phyloP scores from a whole-genome alignment of 148 eudicot species.

The Polygonum maritimum region DNA sequence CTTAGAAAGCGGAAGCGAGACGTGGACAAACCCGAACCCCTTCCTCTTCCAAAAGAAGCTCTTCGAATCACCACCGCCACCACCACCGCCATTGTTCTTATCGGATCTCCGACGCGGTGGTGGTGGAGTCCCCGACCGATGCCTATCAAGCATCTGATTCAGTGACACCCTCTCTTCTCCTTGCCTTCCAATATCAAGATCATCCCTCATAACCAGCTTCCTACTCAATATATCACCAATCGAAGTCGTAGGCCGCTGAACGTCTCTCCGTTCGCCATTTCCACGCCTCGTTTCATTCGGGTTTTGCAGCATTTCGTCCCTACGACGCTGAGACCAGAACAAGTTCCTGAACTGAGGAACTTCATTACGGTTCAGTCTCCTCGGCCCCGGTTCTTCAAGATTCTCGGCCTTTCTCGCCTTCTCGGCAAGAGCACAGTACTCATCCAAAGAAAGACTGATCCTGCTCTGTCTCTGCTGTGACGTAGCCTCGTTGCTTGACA shows the following conservation, averaged over 20 bases:
- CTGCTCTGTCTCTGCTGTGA: conserved; percentile 24
- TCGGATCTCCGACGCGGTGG: conserved; percentile 24
- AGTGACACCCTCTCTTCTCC: conserved; percentile 18
- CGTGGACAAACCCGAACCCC: conserved; percentile 53
- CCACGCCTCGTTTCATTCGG: conserved; percentile 18
- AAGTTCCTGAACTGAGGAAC: conserved; percentile 30
- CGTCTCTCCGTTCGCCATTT: conserved; percentile 24
- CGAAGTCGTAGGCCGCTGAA: conserved; percentile 38
- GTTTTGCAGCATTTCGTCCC: conserved; percentile 23
- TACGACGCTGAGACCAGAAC: conserved; percentile 22
- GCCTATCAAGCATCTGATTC: conserved; percentile 19
- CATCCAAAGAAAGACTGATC: conserved; percentile 64
- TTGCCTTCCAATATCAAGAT: conserved; percentile 36
- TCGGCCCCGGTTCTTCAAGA: conserved; percentile 21
- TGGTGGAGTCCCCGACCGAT: conserved; percentile 41
- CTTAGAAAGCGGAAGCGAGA: conserved; percentile 47
- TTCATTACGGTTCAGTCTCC: neutral
- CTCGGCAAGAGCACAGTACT: conserved; percentile 42
- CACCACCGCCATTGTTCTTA: conserved; percentile 19
- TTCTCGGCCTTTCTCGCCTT: conserved; percentile 49
- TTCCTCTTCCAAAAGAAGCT: conserved; percentile 46
- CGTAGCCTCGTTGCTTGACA: conserved; percentile 11
- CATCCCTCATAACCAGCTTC: conserved; percentile 50
- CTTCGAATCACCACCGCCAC: conserved; percentile 20
- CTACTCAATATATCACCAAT: conserved; percentile 65